Evolutionary conservation across 495 filamentous ascomycete genomes (phyloP).

Genomic region (Xylaria intraflava): DNA sequence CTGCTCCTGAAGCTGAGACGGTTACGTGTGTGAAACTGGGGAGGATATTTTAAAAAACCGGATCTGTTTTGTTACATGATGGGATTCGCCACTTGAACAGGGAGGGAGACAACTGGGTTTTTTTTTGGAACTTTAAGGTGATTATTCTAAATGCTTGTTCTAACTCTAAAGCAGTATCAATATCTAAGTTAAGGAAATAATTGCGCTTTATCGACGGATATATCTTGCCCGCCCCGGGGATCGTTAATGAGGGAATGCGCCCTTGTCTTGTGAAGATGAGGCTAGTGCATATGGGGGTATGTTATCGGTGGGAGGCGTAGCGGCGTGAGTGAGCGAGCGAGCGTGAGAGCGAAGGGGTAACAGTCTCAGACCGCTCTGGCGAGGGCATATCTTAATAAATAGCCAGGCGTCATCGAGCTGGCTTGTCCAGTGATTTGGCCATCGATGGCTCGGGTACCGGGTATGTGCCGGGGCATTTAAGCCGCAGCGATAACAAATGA

Average conservation of each 20-base stretch:
- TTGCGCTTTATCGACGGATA: slow-evolving; percentile 28
- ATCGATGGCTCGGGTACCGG: not conserved
- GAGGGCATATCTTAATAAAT: slow-evolving; percentile 61
- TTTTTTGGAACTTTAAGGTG: too few relatives aligned
- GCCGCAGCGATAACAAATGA: not conserved
- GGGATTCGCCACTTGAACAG: too few relatives aligned
- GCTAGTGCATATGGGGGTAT: slow-evolving; percentile 20
- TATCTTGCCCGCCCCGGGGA: not conserved
- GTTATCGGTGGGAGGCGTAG: slow-evolving; percentile 80
- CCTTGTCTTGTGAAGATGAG: not conserved
- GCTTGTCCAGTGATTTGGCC: not conserved
- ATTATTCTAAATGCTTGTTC: slow-evolving; percentile 58
- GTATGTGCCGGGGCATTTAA: not conserved
- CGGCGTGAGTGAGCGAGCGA: slow-evolving; percentile 79
- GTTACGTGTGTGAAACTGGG: not conserved
- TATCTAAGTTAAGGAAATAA: slow-evolving; percentile 12
- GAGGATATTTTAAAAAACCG: too few relatives aligned
- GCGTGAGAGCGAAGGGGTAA: too few relatives aligned
- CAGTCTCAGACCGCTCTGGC: slow-evolving; percentile 79
- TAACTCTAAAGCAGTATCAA: slow-evolving; percentile 38
- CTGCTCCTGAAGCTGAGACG: slow-evolving; percentile 12
- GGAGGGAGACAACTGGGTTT: too few relatives aligned
- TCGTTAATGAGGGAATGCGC: not conserved
- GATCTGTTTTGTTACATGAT: too few relatives aligned
- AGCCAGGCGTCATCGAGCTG: not conserved